These are phyloP conservation scores for Alternaria hordeiaustralica DNA, from an alignment of 2,329 filamentous ascomycete species.

Conservation along the genomic window DNA sequence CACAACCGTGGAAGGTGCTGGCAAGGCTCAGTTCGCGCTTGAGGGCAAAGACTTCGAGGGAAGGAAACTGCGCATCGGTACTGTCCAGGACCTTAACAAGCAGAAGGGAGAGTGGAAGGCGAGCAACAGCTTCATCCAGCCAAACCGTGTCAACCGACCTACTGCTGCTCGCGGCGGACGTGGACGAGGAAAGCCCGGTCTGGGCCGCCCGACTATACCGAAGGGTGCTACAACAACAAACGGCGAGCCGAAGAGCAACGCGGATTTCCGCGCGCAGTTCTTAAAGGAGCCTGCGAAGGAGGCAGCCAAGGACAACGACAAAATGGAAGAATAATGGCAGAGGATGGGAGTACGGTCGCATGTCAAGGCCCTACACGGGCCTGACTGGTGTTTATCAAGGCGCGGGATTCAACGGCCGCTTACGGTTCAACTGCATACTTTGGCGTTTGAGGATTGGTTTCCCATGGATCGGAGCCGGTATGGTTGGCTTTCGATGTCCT, in stretches of 20 bases:
- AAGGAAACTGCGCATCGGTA: slow-evolving; percentile 54
- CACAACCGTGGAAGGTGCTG: slow-evolving; percentile 70
- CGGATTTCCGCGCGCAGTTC: slow-evolving; percentile 64
- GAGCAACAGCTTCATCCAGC: slow-evolving; percentile 40
- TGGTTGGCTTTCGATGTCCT: neutral
- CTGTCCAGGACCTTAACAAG: slow-evolving; percentile 56
- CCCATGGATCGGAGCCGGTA: neutral
- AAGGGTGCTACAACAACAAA: slow-evolving; percentile 17
- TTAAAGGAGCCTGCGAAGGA: slow-evolving; percentile 44
- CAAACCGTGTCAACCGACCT: slow-evolving; percentile 36
- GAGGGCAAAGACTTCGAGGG: slow-evolving; percentile 50
- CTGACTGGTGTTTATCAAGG: slow-evolving; percentile 18
- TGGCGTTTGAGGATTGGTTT: slow-evolving; percentile 2
- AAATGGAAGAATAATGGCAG: slow-evolving; percentile 35
- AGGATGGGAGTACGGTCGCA: slow-evolving; percentile 22
- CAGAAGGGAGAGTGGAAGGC: slow-evolving; percentile 50
- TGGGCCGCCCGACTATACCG: slow-evolving; percentile 38
- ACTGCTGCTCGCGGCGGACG: slow-evolving; percentile 32
- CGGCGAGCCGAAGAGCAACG: slow-evolving; percentile 59
- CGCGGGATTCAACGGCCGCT: neutral
- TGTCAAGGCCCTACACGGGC: slow-evolving; percentile 11
- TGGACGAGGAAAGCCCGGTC: slow-evolving; percentile 35
- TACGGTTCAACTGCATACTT: slow-evolving; percentile 4
- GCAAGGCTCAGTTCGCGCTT: slow-evolving; percentile 66
- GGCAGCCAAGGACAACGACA: slow-evolving; percentile 24